Base-by-base conservation (phyloP, 805 yeast genomes). In the Saturnispora serradocipensis region DNA sequence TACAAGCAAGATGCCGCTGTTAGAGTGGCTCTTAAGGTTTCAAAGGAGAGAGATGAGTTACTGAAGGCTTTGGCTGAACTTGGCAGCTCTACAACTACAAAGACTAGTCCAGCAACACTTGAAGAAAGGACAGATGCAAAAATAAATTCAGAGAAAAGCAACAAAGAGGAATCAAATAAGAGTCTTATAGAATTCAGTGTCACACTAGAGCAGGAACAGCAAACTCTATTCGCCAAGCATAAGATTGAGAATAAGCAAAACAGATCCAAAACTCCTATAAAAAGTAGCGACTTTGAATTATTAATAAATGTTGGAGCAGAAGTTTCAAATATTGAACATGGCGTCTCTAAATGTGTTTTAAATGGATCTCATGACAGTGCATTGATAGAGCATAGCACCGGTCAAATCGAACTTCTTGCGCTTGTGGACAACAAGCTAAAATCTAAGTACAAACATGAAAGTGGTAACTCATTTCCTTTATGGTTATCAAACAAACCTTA, bases 1-100 rank as follows among this genome's bases (percentile, higher is more conserved):
- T 90, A 88, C 60, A 84, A 83, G 61, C 86, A 86, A 56, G 98
- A 90, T 64, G 97, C 97, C 0, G 95, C 97, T 2, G 81, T 86
- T 3, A 72, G 90, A 51, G 96, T 90, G 1, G 95, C 91, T 1
- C 82, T 95, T 0, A 74, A 75, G 34, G 80, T 88, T 1, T 70
- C 84, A n/a, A 73, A 74, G 51, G 96, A 90, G 59, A 70, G 89
- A 40, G 95, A 88, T 55, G 86, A 81, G 45, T 84, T 90, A 2
- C 74, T 75, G 54, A 62, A 62, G n/a, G 88, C 89, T 2, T 69
- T 89, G 50, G 77, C 79, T 47, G 73, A 77, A 50, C 66, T 87
- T 50, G 69, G 81, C 1, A 64, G 61, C 5, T 70, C 77, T 16
- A 67, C 74, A 42, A 73, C 68, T 11, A 7, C n/a, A 53, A 51